Percentiles rank a stretch among this genome's conserved stretches.
Conservation (phyloP, 129 eudicot species). For the Arctium minus region DNA sequence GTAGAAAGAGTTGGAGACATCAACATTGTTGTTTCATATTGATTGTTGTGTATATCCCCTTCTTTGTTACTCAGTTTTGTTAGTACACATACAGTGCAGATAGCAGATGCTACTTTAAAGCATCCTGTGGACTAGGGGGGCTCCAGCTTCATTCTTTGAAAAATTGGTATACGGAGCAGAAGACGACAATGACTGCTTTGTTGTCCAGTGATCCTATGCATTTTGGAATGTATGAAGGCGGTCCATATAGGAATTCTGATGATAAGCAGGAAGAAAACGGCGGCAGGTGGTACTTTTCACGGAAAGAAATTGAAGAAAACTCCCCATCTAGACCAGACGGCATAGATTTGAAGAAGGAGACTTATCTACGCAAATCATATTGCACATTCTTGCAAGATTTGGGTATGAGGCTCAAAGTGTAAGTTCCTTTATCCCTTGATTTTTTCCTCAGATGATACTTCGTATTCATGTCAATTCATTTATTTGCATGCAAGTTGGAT, state of each 20-base stretch:
- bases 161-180: conserved; percentile 21
- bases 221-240: conserved; percentile 56
- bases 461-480: background rate
- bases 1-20: background rate
- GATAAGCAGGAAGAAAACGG: conserved; percentile 64
- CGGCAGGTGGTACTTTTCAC: conserved; percentile 85
- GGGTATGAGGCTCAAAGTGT: conserved; percentile 99
- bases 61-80: conserved; percentile 5
- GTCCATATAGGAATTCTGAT: conserved; percentile 39
- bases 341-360: conserved; percentile 86
- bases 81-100: conserved; percentile 23
- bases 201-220: conserved; percentile 62
- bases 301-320: conserved; percentile 90
- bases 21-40: background rate
- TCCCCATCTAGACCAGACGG: conserved; percentile 90
- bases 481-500: conserved; percentile 8
- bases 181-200: conserved; percentile 54
- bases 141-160: background rate
- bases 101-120: conserved; percentile 6
- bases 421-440: conserved; percentile 28
- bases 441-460: background rate
- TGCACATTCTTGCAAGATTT: conserved; percentile 93
- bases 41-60: background rate
- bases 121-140: conserved; percentile 14
- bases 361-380: conserved; percentile 86